phyloP scores from a whole-genome alignment of 1,284 basidiomycete genomes.

The Cerrena zonata region DNA sequence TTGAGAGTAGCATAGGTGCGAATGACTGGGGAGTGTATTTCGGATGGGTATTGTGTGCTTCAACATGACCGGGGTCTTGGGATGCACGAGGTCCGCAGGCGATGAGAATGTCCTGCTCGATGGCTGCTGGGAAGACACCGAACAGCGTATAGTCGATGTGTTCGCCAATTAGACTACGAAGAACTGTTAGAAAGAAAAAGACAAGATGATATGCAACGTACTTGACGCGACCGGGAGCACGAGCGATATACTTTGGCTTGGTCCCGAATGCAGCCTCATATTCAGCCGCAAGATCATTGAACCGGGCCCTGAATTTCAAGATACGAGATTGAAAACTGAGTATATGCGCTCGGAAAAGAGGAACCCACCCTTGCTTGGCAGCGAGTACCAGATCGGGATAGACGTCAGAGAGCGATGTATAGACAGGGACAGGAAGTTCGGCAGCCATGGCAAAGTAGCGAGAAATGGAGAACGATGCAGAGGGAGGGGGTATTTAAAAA shows the following conservation, averaged over 20 bases:
- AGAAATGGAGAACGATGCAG: too few relatives aligned
- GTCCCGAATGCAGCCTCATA: constrained; percentile 64
- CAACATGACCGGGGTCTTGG: constrained; percentile 35
- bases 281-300: constrained; percentile 56
- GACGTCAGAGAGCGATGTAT: constrained; percentile 54
- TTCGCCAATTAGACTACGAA: constrained; percentile 50
- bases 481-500: too few relatives aligned
- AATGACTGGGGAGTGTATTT: constrained; percentile 58
- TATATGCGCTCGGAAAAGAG: neutral
- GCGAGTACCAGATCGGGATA: constrained; percentile 53
- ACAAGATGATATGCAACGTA: constrained; percentile 35
- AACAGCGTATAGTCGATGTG: constrained; percentile 85
- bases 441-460: too few relatives aligned
- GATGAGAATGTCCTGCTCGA: constrained; percentile 81
- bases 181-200: constrained; percentile 3
- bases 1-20: constrained; percentile 37
- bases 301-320: constrained; percentile 42
- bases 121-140: constrained; percentile 76
- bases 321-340: neutral
- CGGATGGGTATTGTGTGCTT: constrained; percentile 60
- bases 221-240: constrained; percentile 85
- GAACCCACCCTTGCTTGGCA: constrained; percentile 49
- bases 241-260: constrained; percentile 64
- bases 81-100: constrained; percentile 57
- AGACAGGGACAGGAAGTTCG: constrained; percentile 58